Conservation (phyloP, 2,329 filamentous ascomycete species). For the Aureobasidium sp. region DNA sequence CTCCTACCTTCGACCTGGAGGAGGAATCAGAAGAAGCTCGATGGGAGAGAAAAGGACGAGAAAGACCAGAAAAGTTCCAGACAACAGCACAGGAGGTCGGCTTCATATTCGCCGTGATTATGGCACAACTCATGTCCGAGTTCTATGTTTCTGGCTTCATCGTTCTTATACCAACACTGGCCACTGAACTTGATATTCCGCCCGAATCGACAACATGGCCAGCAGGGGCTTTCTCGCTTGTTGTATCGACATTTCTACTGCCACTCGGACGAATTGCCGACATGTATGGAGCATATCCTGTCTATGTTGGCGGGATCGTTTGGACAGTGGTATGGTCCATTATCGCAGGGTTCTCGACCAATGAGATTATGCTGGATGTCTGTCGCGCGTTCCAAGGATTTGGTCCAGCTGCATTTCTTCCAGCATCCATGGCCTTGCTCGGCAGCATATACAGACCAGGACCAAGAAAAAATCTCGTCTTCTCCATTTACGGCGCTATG, state of each 20-base stretch:
- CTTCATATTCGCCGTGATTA: conserved; percentile 48
- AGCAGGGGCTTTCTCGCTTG: conserved; percentile 43
- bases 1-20: not conserved
- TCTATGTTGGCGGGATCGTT: conserved; percentile 51
- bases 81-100: conserved; percentile 48
- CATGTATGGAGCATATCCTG: conserved; percentile 52
- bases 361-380: conserved; percentile 28
- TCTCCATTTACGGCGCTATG: conserved; percentile 40
- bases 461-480: conserved; percentile 29
- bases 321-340: conserved; percentile 32
- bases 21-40: not conserved
- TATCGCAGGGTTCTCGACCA: conserved; percentile 25
- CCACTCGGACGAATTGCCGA: conserved; percentile 42
- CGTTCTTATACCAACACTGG: conserved; percentile 57
- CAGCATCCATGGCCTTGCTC: conserved; percentile 25
- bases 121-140: conserved; percentile 40
- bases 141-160: conserved; percentile 72
- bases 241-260: conserved; percentile 39
- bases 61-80: conserved; percentile 50
- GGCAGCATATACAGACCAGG: conserved; percentile 28
- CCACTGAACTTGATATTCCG: conserved; percentile 55
- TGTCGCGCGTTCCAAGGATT: conserved; percentile 28
- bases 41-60: conserved; percentile 53
- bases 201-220: conserved; percentile 52
- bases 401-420: conserved; percentile 28